phyloP scores from a whole-genome alignment of 2,329 filamentous ascomycete genomes.

The Ascochyta rabiei region DNA sequence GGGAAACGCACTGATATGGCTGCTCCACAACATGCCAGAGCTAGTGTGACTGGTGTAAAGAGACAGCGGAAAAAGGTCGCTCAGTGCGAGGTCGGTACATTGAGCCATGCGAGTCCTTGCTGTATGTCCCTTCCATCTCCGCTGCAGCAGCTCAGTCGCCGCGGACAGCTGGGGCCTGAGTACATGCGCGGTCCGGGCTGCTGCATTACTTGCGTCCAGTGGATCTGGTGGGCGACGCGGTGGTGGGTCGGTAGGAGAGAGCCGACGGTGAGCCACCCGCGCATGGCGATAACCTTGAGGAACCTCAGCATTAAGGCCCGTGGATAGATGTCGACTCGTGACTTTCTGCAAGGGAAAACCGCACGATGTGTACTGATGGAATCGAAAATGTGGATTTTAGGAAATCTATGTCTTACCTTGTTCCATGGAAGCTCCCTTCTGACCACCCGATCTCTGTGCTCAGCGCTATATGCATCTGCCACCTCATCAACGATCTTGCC shows the following conservation, averaged over 20 bases:
- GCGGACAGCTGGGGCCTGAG: slow-evolving; percentile 18
- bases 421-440: slow-evolving; percentile 32
- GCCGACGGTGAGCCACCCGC: slow-evolving; percentile 25
- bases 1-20: neutral
- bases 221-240: slow-evolving; percentile 23
- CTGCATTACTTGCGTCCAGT: slow-evolving; percentile 25
- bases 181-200: slow-evolving; percentile 22
- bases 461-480: slow-evolving; percentile 27
- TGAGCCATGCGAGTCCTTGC: slow-evolving; percentile 18
- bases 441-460: slow-evolving; percentile 25
- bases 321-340: neutral
- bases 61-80: neutral
- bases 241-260: slow-evolving; percentile 14
- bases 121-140: slow-evolving; percentile 10
- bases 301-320: slow-evolving; percentile 11
- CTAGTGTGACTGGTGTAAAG: neutral
- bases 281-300: slow-evolving; percentile 18
- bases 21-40: neutral
- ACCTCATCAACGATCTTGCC: slow-evolving; percentile 17
- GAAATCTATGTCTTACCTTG: slow-evolving; percentile 29
- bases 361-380: neutral
- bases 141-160: slow-evolving; percentile 9
- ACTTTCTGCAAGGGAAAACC: neutral
- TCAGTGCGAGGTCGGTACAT: slow-evolving; percentile 17
- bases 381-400: neutral